phyloP scores from a whole-genome alignment of 1,284 basidiomycete genomes.

The Sporisorium scitamineum region DNA sequence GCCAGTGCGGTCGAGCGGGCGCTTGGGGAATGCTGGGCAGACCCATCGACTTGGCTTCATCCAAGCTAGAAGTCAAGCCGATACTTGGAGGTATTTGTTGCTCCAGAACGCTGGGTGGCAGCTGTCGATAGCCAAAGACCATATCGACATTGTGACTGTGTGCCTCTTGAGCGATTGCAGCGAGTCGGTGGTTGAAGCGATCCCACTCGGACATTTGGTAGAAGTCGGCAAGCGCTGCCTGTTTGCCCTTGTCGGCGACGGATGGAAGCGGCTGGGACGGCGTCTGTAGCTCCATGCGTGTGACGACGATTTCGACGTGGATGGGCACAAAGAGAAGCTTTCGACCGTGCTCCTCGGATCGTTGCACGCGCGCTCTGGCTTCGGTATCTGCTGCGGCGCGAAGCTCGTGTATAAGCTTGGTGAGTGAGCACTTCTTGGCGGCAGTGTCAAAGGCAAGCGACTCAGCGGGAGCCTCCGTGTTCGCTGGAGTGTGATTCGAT shows the following conservation, averaged over 20 bases:
- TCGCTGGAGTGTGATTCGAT: neutral
- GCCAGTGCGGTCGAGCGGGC: slow-evolving; percentile 22
- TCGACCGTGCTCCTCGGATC: slow-evolving; percentile 25
- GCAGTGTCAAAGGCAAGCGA: slow-evolving; percentile 41
- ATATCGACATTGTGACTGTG: slow-evolving; percentile 26
- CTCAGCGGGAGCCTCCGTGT: neutral
- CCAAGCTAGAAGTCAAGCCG: neutral
- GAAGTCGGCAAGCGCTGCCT: slow-evolving; percentile 18
- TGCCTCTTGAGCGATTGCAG: slow-evolving; percentile 33
- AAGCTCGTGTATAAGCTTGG: slow-evolving; percentile 41
- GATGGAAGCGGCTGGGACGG: slow-evolving; percentile 22
- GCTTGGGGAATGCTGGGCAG: slow-evolving; percentile 40
- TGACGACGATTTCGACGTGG: slow-evolving; percentile 46
- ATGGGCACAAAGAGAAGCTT: slow-evolving; percentile 21
- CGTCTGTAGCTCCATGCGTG: slow-evolving; percentile 39
- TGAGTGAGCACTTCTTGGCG: slow-evolving; percentile 46
- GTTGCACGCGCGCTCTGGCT: slow-evolving; percentile 24
- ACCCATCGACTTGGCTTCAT: slow-evolving; percentile 3
- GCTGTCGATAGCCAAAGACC: slow-evolving; percentile 31
- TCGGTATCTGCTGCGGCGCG: slow-evolving; percentile 37
- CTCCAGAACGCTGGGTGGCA: neutral
- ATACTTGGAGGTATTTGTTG: slow-evolving; percentile 11
- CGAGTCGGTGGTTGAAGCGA: slow-evolving; percentile 45
- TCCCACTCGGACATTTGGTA: slow-evolving; percentile 45
- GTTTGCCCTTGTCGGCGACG: neutral